Evolutionary conservation across 2,329 filamentous ascomycete genomes (phyloP).

Genomic region (Corinectria fuckeliana): DNA sequence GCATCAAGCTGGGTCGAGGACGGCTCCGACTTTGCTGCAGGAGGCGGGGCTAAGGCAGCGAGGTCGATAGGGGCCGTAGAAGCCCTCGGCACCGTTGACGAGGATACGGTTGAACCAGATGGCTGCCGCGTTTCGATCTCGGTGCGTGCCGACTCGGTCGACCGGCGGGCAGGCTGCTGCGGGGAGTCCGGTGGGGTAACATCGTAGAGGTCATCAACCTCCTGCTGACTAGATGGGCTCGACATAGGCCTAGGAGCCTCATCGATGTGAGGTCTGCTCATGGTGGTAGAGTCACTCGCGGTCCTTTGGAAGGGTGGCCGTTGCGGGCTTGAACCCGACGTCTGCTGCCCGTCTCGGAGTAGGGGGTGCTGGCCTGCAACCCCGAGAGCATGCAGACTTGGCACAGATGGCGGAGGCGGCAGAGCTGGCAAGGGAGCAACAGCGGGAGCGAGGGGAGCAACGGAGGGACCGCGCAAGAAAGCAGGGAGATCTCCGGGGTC

Average conservation of each 20-base stretch:
- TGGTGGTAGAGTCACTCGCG: conserved; percentile 45
- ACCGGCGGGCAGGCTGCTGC: conserved; percentile 13
- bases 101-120: conserved; percentile 27
- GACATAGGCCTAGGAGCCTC: conserved; percentile 41
- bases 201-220: conserved; percentile 53
- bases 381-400: conserved; percentile 3
- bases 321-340: conserved; percentile 13
- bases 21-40: conserved; percentile 13
- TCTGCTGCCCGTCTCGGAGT: conserved; percentile 17
- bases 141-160: conserved; percentile 2
- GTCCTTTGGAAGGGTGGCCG: conserved; percentile 42
- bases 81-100: conserved; percentile 15
- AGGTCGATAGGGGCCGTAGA: conserved; percentile 22
- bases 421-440: conserved; percentile 28
- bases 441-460: conserved; percentile 46
- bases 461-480: conserved; percentile 59
- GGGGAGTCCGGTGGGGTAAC: conserved; percentile 56
- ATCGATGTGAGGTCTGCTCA: conserved; percentile 33
- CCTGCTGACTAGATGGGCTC: conserved; percentile 38
- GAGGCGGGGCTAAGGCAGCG: conserved; percentile 8
- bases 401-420: conserved; percentile 30
- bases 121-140: conserved; percentile 16
- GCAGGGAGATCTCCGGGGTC: conserved; percentile 63
- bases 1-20: conserved; percentile 8
- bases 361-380: background rate